These are phyloP conservation scores for Trapa bicornis DNA, from an alignment of 345 rosid species.

Conservation along the genomic window DNA sequence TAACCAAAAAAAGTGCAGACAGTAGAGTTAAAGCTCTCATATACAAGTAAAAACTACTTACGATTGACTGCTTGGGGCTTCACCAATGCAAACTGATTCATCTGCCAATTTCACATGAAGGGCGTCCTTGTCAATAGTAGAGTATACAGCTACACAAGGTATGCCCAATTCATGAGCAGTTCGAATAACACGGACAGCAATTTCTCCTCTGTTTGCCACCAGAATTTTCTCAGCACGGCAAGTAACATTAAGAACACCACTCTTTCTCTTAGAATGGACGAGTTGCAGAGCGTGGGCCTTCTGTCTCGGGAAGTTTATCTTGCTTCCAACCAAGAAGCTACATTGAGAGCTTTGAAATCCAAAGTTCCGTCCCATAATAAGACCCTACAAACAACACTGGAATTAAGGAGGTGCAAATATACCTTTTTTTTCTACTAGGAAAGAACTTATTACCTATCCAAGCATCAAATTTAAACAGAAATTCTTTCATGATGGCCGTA, in stretches of 20 bases:
- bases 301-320: too few relatives aligned
- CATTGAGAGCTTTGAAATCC: too few relatives aligned
- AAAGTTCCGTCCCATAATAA: too few relatives aligned
- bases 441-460: too few relatives aligned
- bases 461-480: too few relatives aligned
- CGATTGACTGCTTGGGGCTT: slow-evolving; percentile 98
- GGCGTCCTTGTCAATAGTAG: slow-evolving; percentile 90
- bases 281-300: too few relatives aligned
- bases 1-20: background rate
- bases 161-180: slow-evolving; percentile 97
- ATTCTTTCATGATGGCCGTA: too few relatives aligned
- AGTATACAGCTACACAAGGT: slow-evolving; percentile 98
- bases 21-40: background rate
- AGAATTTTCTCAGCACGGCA: slow-evolving; percentile 73
- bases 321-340: too few relatives aligned
- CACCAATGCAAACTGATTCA: slow-evolving; percentile 94
- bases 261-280: too few relatives aligned
- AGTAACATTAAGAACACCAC: slow-evolving; percentile 2
- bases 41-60: slow-evolving; percentile 21
- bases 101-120: slow-evolving; percentile 94
- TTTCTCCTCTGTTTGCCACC: slow-evolving; percentile 93
- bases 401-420: too few relatives aligned
- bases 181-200: slow-evolving; percentile 85
- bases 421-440: too few relatives aligned
- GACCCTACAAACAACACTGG: too few relatives aligned